Evolutionary conservation across 2,329 filamentous ascomycete species (phyloP).

Genomic region (Lachnellula cervina): DNA sequence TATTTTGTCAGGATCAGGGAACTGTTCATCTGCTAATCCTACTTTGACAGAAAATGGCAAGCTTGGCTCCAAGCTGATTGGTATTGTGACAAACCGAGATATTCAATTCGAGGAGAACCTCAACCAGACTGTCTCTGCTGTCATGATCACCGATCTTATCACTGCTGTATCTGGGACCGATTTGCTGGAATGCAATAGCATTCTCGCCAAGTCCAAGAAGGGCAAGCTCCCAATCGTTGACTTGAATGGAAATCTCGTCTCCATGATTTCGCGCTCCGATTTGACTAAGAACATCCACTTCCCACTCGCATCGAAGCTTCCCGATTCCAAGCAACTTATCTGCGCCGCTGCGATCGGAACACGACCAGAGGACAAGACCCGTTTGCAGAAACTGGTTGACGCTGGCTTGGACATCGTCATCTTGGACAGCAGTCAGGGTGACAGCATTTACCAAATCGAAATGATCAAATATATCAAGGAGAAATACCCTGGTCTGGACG

Average conservation of each 20-base stretch:
- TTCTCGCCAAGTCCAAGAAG: conserved; percentile 94
- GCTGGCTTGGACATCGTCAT: conserved; percentile 94
- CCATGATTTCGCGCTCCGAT: conserved; percentile 89
- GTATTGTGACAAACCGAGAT: conserved; percentile 96
- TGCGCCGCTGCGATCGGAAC: conserved; percentile 94
- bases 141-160: conserved; percentile 94
- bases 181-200: conserved; percentile 83
- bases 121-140: conserved; percentile 68
- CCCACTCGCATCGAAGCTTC: conserved; percentile 91
- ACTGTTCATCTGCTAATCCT: conserved; percentile 35
- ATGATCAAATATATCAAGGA: conserved; percentile 97
- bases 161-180: conserved; percentile 81
- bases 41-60: conserved; percentile 71
- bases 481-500: conserved; percentile 79
- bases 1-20: background rate
- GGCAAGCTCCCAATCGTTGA: conserved; percentile 95
- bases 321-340: conserved; percentile 95
- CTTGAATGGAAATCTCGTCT: conserved; percentile 75
- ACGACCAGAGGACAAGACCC: conserved; percentile 83
- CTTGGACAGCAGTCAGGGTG: conserved; percentile 94
- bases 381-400: conserved; percentile 83
- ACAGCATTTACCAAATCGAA: conserved; percentile 97
- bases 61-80: conserved; percentile 90
- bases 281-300: conserved; percentile 98
- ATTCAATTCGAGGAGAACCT: conserved; percentile 89